Percentiles rank a stretch among this genome's conserved stretches.
phyloP scores from a whole-genome alignment of 371 early-diverging fungal species.

The Choanephora cucurbitarum region DNA sequence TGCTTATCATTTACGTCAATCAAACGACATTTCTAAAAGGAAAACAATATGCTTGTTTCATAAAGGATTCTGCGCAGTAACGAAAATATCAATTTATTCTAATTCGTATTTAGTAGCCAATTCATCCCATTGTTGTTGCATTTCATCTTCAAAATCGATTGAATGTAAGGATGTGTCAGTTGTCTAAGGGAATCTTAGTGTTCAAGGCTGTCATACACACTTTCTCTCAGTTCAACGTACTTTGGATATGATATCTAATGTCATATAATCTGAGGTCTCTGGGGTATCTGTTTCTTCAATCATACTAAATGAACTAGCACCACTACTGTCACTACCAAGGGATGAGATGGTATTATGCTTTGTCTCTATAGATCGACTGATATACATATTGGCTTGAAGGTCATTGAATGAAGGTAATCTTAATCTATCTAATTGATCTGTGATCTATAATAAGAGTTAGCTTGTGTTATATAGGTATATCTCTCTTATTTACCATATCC shows the following conservation, averaged over 20 bases:
- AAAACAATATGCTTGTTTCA: too few relatives aligned
- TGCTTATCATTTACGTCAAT: too few relatives aligned
- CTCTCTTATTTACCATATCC: too few relatives aligned
- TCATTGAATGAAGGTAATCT: too few relatives aligned
- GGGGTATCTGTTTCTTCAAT: constrained; percentile 12
- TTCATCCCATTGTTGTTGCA: constrained; percentile 26
- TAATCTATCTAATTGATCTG: too few relatives aligned
- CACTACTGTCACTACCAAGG: constrained; percentile 15
- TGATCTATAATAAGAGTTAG: too few relatives aligned
- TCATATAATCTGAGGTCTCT: constrained; percentile 6
- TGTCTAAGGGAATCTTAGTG: background rate
- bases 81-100: background rate
- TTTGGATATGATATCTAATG: constrained; percentile 9
- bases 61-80: too few relatives aligned
- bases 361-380: background rate
- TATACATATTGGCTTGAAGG: too few relatives aligned
- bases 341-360: constrained; percentile 19
- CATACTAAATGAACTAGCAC: constrained; percentile 20
- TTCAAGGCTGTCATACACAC: too few relatives aligned
- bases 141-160: constrained; percentile 26
- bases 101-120: constrained; percentile 19
- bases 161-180: background rate
- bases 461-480: too few relatives aligned
- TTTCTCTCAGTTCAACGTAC: background rate
- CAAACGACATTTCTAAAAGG: too few relatives aligned